phyloP scores from a whole-genome alignment of 345 rosid genomes.

The Eucalyptus lansdowneana region DNA sequence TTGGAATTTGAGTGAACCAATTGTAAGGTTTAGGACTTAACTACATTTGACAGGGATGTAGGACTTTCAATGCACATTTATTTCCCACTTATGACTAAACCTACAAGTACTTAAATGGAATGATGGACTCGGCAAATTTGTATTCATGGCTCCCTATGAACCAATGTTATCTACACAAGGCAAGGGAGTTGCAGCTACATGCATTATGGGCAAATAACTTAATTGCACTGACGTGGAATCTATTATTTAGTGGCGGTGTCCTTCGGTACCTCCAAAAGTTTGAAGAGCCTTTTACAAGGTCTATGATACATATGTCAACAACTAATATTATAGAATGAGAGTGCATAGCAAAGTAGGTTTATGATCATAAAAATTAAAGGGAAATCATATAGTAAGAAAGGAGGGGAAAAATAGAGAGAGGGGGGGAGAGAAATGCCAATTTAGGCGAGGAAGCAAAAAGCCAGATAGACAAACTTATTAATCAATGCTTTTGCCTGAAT shows the following conservation, averaged over 20 bases:
- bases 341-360: not conserved
- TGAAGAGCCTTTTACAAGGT: not conserved
- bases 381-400: not conserved
- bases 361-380: not conserved
- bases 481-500: not conserved
- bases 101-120: not conserved
- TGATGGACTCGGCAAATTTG: not conserved
- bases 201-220: rapidly evolving
- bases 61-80: not conserved
- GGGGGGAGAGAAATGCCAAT: not conserved
- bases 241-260: rapidly evolving
- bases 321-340: rapidly evolving
- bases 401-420: not conserved
- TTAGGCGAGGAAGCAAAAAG: rapidly evolving
- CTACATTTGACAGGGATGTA: rapidly evolving
- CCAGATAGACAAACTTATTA: rapidly evolving
- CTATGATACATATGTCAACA: rapidly evolving
- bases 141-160: rapidly evolving
- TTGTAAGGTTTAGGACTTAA: not conserved
- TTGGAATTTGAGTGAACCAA: no score
- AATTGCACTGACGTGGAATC: rapidly evolving
- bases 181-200: not conserved
- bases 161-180: rapidly evolving
- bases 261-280: not conserved
- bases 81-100: not conserved